Evolutionary conservation across 202 grass and related monocot species (phyloP).

Genomic region (Musa balbisiana): DNA sequence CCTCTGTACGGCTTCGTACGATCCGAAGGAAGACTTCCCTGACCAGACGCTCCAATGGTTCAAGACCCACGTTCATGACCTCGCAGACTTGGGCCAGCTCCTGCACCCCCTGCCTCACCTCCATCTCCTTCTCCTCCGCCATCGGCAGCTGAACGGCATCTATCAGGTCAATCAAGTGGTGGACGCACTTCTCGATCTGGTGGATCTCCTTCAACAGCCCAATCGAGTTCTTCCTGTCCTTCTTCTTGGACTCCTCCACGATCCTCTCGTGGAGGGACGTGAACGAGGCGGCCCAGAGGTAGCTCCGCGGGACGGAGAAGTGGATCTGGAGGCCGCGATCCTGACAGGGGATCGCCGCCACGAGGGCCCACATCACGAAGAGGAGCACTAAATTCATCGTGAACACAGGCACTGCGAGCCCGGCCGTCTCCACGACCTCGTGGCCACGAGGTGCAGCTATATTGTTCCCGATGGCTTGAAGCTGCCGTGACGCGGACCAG

Average conservation of each 20-base stretch:
- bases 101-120: conserved; percentile 35
- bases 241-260: conserved; percentile 66
- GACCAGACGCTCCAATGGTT: conserved; percentile 61
- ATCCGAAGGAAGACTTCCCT: conserved; percentile 88
- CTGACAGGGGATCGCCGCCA: conserved; percentile 75
- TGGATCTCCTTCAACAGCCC: conserved; percentile 79
- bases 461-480: conserved; percentile 58
- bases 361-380: conserved; percentile 70
- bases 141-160: conserved; percentile 34
- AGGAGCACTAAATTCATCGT: conserved; percentile 67
- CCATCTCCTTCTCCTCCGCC: conserved; percentile 39
- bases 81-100: conserved; percentile 49
- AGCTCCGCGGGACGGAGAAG: conserved; percentile 46
- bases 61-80: conserved; percentile 54
- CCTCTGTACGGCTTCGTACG: conserved; percentile 71
- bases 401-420: conserved; percentile 42
- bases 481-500: conserved; percentile 84
- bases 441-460: conserved; percentile 46
- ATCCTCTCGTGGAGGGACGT: conserved; percentile 64
- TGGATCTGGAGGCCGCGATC: conserved; percentile 69
- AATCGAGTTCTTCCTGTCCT: conserved; percentile 70
- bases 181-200: conserved; percentile 48
- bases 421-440: conserved; percentile 37
- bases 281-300: conserved; percentile 61
- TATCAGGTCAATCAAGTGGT: conserved; percentile 51